Evolutionary conservation across 2,329 filamentous ascomycete species (phyloP).

Genomic region (Trichoderma afroharzianum): DNA sequence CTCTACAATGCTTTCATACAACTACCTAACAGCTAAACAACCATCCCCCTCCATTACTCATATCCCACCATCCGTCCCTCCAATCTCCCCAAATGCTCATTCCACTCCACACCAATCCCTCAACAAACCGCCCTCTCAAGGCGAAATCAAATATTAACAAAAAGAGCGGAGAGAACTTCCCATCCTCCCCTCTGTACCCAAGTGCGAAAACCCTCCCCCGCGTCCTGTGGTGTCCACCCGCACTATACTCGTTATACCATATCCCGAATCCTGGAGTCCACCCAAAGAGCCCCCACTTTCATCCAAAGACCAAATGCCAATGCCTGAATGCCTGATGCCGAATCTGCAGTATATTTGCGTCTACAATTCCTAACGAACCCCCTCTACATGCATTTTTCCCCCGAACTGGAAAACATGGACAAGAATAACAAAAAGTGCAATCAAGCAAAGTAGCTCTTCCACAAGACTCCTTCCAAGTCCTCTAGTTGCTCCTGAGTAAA

Average conservation of each 20-base stretch:
- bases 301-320: not conserved
- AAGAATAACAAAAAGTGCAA: not conserved
- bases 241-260: not conserved
- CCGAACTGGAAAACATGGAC: not conserved
- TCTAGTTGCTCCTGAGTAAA: constrained; percentile 92
- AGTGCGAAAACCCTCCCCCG: not conserved
- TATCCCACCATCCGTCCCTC: not conserved
- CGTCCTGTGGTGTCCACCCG: not conserved
- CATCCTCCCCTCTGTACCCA: not conserved
- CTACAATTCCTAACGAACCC: not conserved
- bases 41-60: not conserved
- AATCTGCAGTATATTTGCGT: not conserved
- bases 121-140: not conserved
- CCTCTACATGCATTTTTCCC: not conserved
- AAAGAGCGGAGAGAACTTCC: not conserved
- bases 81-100: not conserved
- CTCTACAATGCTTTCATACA: not conserved
- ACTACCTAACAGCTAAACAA: not conserved
- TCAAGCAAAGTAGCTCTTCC: constrained; percentile 98
- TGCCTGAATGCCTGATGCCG: not conserved
- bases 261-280: not conserved
- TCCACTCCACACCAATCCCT: not conserved
- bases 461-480: constrained; percentile 90
- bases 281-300: not conserved
- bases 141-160: not conserved